These are phyloP conservation scores for Phytopythium montanum DNA, from an alignment of 352 stramenopile species.

Conservation along the genomic window DNA sequence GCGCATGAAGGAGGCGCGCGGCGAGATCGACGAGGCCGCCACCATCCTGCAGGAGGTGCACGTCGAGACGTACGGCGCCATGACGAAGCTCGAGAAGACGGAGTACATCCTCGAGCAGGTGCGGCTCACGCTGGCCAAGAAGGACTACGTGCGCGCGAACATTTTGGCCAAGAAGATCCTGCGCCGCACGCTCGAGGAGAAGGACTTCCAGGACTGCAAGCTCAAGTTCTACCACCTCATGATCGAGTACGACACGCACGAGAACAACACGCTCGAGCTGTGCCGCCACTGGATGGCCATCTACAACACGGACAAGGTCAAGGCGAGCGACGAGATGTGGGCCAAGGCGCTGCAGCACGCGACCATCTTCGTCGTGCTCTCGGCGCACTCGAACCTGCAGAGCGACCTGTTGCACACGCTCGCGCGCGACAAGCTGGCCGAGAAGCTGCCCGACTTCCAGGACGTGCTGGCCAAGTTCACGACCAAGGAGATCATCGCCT, in stretches of 20 bases:
- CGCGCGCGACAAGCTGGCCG: slow-evolving; percentile 50
- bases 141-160: slow-evolving; percentile 95
- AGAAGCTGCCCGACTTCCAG: slow-evolving; percentile 62
- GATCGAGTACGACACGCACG: slow-evolving; percentile 95
- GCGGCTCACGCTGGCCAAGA: slow-evolving; percentile 94
- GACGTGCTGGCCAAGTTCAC: slow-evolving; percentile 88
- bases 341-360: slow-evolving; percentile 71
- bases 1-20: slow-evolving; percentile 90
- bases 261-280: slow-evolving; percentile 96
- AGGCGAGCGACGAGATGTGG: slow-evolving; percentile 66
- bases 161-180: slow-evolving; percentile 98
- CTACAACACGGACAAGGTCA: slow-evolving; percentile 73
- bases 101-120: slow-evolving; percentile 99
- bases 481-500: slow-evolving; percentile 96
- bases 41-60: slow-evolving; percentile 98
- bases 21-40: slow-evolving; percentile 91
- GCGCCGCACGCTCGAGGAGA: slow-evolving; percentile 91
- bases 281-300: slow-evolving; percentile 85
- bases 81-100: slow-evolving; percentile 98
- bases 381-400: slow-evolving; percentile 74
- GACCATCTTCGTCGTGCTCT: slow-evolving; percentile 74
- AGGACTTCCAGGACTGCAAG: slow-evolving; percentile 95
- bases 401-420: slow-evolving; percentile 73
- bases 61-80: slow-evolving; percentile 97
- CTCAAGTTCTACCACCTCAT: slow-evolving; percentile 96